phyloP scores from a whole-genome alignment of 495 filamentous ascomycete species.

The Aspergillus cristatus region DNA sequence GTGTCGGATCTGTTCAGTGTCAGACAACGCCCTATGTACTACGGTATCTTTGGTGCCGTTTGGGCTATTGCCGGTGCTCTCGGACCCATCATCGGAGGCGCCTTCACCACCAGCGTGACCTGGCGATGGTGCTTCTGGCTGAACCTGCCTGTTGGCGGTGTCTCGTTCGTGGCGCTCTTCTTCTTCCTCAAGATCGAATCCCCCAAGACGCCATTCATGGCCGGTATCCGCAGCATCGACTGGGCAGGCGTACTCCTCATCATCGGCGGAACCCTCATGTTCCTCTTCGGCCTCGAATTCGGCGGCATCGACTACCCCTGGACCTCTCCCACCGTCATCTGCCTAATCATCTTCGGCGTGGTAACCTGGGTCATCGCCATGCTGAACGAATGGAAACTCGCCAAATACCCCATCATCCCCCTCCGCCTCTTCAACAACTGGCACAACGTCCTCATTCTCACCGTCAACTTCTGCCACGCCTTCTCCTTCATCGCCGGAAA shows the following conservation, averaged over 20 bases:
- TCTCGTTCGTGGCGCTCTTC: slow-evolving; percentile 55
- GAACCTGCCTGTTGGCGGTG: slow-evolving; percentile 65
- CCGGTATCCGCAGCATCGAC: slow-evolving; percentile 68
- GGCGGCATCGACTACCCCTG: slow-evolving; percentile 71
- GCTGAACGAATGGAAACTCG: slow-evolving; percentile 61
- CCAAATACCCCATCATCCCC: slow-evolving; percentile 71
- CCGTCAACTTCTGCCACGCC: slow-evolving; percentile 54
- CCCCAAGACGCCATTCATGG: slow-evolving; percentile 58
- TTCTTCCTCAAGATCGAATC: slow-evolving; percentile 70
- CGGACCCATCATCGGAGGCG: slow-evolving; percentile 68
- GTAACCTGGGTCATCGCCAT: slow-evolving; percentile 53
- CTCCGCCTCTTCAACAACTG: slow-evolving; percentile 52
- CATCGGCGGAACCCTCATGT: slow-evolving; percentile 70
- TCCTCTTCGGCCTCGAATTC: slow-evolving; percentile 70
- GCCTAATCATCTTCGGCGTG: slow-evolving; percentile 68
- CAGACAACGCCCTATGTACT: slow-evolving; percentile 54
- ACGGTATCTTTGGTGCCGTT: slow-evolving; percentile 54
- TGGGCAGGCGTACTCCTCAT: slow-evolving; percentile 63
- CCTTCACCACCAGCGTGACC: slow-evolving; percentile 55
- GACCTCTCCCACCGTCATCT: slow-evolving; percentile 65
- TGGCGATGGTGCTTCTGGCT: slow-evolving; percentile 61
- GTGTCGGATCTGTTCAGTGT: slow-evolving; percentile 76
- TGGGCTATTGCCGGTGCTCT: slow-evolving; percentile 69
- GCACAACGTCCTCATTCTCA: slow-evolving; percentile 49
- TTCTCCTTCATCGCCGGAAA: slow-evolving; percentile 64